phyloP scores from a whole-genome alignment of 805 yeast genomes.

The Kluyveromyces lactis region DNA sequence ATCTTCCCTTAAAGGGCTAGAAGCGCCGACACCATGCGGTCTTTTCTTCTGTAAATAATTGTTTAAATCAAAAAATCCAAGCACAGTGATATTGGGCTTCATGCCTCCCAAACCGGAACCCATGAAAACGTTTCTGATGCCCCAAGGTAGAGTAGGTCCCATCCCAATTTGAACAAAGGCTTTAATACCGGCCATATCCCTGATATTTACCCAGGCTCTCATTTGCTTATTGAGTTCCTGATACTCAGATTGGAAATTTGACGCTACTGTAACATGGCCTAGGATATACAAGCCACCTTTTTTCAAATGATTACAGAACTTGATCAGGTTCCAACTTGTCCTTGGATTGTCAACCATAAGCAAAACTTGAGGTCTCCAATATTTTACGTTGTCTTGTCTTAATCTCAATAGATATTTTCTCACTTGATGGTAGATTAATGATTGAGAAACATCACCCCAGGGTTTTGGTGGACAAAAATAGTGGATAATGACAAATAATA shows the following conservation, averaged over 20 bases:
- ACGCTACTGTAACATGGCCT: constrained; percentile 73
- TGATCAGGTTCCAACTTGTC: constrained; percentile 83
- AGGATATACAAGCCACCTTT: constrained; percentile 90
- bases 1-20: constrained; percentile 8
- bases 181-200: constrained; percentile 72
- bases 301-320: constrained; percentile 88
- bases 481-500: constrained; percentile 73
- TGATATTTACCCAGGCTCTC: constrained; percentile 72
- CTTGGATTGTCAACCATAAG: constrained; percentile 86
- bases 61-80: constrained; percentile 75
- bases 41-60: constrained; percentile 15
- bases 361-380: constrained; percentile 96
- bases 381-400: constrained; percentile 88
- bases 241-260: constrained; percentile 53
- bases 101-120: constrained; percentile 98
- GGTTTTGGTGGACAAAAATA: constrained; percentile 89
- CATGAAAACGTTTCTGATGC: constrained; percentile 81
- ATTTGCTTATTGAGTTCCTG: constrained; percentile 65
- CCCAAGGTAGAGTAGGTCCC: constrained; percentile 88
- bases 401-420: constrained; percentile 73
- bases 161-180: constrained; percentile 92
- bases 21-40: background rate
- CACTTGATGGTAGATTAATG: constrained; percentile 92
- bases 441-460: constrained; percentile 98
- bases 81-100: constrained; percentile 90